Conservation (phyloP, 768 basidiomycete genomes). For the Boletus fagicola region DNA sequence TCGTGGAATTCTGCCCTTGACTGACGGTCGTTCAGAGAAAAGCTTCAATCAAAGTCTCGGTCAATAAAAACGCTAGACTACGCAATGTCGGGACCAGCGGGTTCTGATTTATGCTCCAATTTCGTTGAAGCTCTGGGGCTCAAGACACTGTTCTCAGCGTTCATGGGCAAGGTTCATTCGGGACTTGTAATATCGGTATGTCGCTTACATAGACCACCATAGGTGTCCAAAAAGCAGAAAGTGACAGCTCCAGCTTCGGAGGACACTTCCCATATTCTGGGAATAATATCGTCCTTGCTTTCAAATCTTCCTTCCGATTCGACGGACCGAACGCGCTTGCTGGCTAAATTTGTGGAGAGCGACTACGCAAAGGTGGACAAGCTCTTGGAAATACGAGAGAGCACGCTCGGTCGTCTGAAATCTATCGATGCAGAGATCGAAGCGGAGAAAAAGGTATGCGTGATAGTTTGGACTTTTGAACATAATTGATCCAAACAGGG, state of each 20-base stretch:
- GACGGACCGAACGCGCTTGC: constrained; percentile 69
- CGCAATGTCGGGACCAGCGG: constrained; percentile 77
- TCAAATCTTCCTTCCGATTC: constrained; percentile 88
- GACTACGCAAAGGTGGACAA: constrained; percentile 96
- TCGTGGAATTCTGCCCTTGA: neutral
- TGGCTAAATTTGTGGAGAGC: constrained; percentile 91
- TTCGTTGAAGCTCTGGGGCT: constrained; percentile 89
- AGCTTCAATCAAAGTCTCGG: constrained; percentile 73
- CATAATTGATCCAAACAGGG: neutral
- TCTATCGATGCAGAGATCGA: constrained; percentile 66
- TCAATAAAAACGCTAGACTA: constrained; percentile 91
- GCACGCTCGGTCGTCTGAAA: constrained; percentile 57
- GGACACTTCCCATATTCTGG: constrained; percentile 84
- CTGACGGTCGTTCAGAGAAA: constrained; percentile 54
- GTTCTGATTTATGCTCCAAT: constrained; percentile 68
- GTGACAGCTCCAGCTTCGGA: constrained; percentile 58
- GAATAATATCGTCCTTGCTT: constrained; percentile 84
- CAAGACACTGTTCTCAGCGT: constrained; percentile 84
- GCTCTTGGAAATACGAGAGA: constrained; percentile 82
- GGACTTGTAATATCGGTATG: neutral
- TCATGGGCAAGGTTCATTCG: constrained; percentile 88
- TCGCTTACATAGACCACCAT: constrained; percentile 9
- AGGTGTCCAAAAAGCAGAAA: constrained; percentile 68
- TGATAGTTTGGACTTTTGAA: neutral
- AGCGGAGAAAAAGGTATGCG: constrained; percentile 59